Evolutionary conservation across 2,329 filamentous ascomycete genomes (phyloP).

Genomic region (Amylocarpus encephaloides): DNA sequence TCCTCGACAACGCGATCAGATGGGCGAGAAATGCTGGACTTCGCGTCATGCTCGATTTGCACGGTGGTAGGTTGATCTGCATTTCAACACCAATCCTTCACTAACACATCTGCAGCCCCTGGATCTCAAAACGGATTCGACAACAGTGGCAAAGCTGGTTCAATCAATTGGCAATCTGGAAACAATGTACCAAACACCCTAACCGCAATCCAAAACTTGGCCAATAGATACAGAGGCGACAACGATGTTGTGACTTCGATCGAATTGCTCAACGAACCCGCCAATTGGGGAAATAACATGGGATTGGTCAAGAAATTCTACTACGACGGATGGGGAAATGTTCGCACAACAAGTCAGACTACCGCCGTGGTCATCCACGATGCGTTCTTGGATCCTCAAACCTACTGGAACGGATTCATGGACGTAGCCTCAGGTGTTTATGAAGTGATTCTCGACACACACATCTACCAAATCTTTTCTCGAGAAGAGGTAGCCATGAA

Average conservation of each 20-base stretch:
- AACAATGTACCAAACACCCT: conserved; percentile 34
- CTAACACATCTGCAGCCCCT: conserved; percentile 35
- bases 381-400: conserved; percentile 45
- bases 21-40: conserved; percentile 53
- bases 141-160: conserved; percentile 50
- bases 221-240: conserved; percentile 35
- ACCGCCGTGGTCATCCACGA: conserved; percentile 52
- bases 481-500: conserved; percentile 32
- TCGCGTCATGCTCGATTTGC: conserved; percentile 62
- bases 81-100: neutral
- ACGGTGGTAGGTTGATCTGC: conserved; percentile 47
- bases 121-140: conserved; percentile 63
- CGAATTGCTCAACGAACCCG: conserved; percentile 39
- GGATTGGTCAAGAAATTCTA: conserved; percentile 35
- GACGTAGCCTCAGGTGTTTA: conserved; percentile 40
- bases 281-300: conserved; percentile 33
- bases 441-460: conserved; percentile 37
- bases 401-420: conserved; percentile 56
- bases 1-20: conserved; percentile 49
- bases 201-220: conserved; percentile 34
- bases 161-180: conserved; percentile 41
- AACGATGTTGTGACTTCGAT: conserved; percentile 38
- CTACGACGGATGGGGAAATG: conserved; percentile 45
- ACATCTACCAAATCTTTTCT: conserved; percentile 40
- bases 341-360: conserved; percentile 39